Evolutionary conservation across 148 eudicot species (phyloP), one percentile per base, ranked within the genome.

Genomic region (Drosera capensis): DNA sequence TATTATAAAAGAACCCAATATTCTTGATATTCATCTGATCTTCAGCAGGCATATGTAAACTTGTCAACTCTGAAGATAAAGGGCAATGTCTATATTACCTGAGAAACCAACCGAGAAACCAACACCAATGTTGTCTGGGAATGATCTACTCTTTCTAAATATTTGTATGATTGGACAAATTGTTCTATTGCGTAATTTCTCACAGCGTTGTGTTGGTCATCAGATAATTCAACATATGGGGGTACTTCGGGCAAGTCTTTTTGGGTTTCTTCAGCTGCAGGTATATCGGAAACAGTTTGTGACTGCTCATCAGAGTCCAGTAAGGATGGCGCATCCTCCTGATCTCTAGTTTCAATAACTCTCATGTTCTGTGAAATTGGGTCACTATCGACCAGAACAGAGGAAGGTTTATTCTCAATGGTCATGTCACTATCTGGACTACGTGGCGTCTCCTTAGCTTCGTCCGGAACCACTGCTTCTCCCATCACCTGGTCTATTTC

Each of bases 21-120:
- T n/a, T n/a, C n/a, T n/a, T n/a, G n/a, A n/a, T n/a, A n/a, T n/a
- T n/a, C n/a, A n/a, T n/a, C n/a, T n/a, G n/a, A n/a, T n/a, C n/a
- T n/a, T n/a, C n/a, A n/a, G n/a, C n/a, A n/a, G n/a, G n/a, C n/a
- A n/a, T n/a, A n/a, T n/a, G n/a, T n/a, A n/a, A n/a, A n/a, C n/a
- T n/a, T n/a, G n/a, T n/a, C n/a, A n/a, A n/a, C n/a, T n/a, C n/a
- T n/a, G n/a, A n/a, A n/a, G n/a, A 34, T 15, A 55, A 56, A 40
- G 47, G 55, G 49, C 21, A 60, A 59, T 24, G 41, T 24, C 41
- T 59, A 25, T 55, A 46, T 52, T 67, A 83, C 99, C 95, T 87
- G 88, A 57, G 85, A 79, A 58, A 78, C 83, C 76, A 90, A 61
- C 39, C 92, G 81, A 61, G 95, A 77, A 52, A 85, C 66, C 61